A percentile compares a stretch with the other conserved stretches of the same genome.
These are phyloP conservation scores for Ogataea hybrid DNA, from an alignment of 1,139 yeast genomes.

Conservation along the genomic window DNA sequence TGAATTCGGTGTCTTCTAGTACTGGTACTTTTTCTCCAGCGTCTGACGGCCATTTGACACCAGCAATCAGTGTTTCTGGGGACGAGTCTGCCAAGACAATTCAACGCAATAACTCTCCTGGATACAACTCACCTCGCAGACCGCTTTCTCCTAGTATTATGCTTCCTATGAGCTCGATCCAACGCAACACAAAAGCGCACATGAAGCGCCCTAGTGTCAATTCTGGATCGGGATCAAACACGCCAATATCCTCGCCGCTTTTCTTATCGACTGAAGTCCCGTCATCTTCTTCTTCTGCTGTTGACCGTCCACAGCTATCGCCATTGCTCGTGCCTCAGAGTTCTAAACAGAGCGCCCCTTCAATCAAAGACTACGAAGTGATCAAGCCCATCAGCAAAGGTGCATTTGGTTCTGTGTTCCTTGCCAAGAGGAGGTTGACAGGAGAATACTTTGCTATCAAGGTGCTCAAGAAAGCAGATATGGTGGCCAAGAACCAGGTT, in stretches of 20 bases:
- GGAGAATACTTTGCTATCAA: constrained; percentile 97
- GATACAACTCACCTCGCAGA: constrained; percentile 46
- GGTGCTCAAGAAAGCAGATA: constrained; percentile 89
- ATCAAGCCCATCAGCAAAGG: constrained; percentile 95
- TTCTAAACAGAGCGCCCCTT: constrained; percentile 55
- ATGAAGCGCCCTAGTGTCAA: constrained; percentile 12
- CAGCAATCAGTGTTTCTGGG: constrained; percentile 22
- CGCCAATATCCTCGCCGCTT: constrained; percentile 49
- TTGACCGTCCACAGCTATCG: constrained; percentile 65
- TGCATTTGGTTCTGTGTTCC: constrained; percentile 93
- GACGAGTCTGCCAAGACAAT: constrained; percentile 13
- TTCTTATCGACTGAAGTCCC: constrained; percentile 27
- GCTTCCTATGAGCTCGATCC: constrained; percentile 54
- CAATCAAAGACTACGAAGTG: constrained; percentile 85
- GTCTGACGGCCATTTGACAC: constrained; percentile 23
- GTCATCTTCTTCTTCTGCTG: constrained; percentile 19
- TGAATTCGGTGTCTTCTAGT: constrained; percentile 19
- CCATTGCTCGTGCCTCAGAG: constrained; percentile 69
- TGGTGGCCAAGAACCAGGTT: constrained; percentile 96
- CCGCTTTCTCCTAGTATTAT: constrained; percentile 53
- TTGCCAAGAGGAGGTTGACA: constrained; percentile 78
- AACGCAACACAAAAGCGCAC: constrained; percentile 40
- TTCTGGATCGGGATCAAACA: constrained; percentile 29
- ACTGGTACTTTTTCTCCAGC: constrained; percentile 33
- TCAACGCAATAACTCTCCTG: constrained; percentile 16